A percentile compares a stretch with the other conserved stretches of the same genome.
These are phyloP conservation scores for Populus euphratica DNA, from an alignment of 345 rosid species.

Conservation along the genomic window DNA sequence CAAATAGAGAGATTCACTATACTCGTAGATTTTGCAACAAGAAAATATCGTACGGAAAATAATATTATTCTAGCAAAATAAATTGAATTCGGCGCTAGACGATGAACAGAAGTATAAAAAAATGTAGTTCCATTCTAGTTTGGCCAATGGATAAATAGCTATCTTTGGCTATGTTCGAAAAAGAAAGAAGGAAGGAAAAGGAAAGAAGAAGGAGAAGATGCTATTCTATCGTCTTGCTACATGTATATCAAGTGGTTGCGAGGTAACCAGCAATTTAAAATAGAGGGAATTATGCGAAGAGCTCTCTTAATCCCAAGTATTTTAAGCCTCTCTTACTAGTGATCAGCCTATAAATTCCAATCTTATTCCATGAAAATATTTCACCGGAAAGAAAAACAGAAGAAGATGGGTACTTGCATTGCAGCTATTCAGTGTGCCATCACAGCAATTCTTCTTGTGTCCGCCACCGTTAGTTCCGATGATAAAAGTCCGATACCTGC, in stretches of 20 bases:
- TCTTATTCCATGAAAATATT: background rate
- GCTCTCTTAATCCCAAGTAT: background rate
- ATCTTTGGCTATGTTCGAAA: too few relatives aligned
- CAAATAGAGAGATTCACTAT: too few relatives aligned
- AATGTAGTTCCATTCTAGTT: too few relatives aligned
- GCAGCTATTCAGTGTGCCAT: background rate
- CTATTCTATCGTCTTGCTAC: too few relatives aligned
- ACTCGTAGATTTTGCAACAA: background rate
- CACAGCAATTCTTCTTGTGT: background rate
- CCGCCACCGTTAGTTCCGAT: conserved; percentile 6
- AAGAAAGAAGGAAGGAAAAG: too few relatives aligned
- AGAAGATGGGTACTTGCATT: background rate
- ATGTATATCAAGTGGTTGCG: too few relatives aligned
- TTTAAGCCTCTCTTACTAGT: background rate
- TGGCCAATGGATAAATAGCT: too few relatives aligned
- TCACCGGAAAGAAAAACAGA: background rate
- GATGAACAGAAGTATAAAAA: background rate
- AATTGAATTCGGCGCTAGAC: background rate
- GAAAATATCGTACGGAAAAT: background rate
- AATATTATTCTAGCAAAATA: background rate
- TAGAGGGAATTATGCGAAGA: background rate
- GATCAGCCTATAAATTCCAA: background rate
- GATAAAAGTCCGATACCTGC: conserved; percentile 39
- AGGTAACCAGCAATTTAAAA: background rate
- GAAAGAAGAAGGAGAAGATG: too few relatives aligned